phyloP scores from a whole-genome alignment of 805 yeast genomes.

The Ogataea haglerorum region DNA sequence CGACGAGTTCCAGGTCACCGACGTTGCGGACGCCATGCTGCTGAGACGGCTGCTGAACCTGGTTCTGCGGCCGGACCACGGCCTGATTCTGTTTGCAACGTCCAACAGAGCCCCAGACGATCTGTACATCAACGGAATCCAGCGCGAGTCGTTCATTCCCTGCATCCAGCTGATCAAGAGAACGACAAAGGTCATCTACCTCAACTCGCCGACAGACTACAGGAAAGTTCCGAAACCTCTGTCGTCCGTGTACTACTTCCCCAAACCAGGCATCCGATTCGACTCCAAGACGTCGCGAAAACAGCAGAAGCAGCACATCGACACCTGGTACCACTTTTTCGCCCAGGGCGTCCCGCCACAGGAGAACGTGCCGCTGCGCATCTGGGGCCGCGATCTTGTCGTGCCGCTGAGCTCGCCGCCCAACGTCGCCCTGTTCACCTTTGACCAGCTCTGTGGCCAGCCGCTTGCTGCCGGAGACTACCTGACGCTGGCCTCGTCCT shows the following conservation, averaged over 20 bases:
- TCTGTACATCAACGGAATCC: constrained; percentile 89
- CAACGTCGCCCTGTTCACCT: constrained; percentile 84
- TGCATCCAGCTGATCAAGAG: constrained; percentile 78
- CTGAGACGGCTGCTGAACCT: constrained; percentile 69
- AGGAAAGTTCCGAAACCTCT: constrained; percentile 83
- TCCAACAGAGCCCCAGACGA: constrained; percentile 95
- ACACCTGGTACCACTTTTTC: constrained; percentile 78
- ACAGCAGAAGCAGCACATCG: constrained; percentile 58
- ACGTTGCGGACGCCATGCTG: constrained; percentile 98
- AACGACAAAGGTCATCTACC: constrained; percentile 69
- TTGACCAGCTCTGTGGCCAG: constrained; percentile 79
- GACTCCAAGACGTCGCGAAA: constrained; percentile 46
- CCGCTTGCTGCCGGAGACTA: constrained; percentile 95
- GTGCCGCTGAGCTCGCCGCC: constrained; percentile 79
- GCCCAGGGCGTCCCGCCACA: constrained; percentile 53
- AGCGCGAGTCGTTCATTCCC: constrained; percentile 87
- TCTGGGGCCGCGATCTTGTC: constrained; percentile 84
- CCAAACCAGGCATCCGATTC: constrained; percentile 60
- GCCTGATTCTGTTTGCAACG: constrained; percentile 86
- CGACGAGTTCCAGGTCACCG: constrained; percentile 97
- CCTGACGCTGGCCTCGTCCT: constrained; percentile 72
- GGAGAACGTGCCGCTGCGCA: constrained; percentile 40
- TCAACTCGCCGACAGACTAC: constrained; percentile 92
- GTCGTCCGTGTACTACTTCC: constrained; percentile 73
- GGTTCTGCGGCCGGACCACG: constrained; percentile 69